Evolutionary conservation across 2,329 filamentous ascomycete species (phyloP).

Genomic region (Plenodomus lindquistii): DNA sequence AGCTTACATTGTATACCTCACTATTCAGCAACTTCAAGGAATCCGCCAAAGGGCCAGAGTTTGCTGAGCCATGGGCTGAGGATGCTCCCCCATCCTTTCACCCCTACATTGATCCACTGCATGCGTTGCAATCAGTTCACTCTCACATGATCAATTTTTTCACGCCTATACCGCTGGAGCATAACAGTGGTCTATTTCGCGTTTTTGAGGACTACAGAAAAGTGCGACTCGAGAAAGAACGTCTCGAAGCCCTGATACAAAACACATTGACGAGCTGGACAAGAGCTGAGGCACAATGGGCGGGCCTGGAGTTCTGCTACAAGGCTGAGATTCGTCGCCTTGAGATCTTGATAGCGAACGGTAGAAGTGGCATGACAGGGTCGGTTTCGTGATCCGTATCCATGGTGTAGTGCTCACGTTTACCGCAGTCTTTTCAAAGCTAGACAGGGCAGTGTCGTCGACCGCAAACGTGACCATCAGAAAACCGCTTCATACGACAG

Average conservation of each 20-base stretch:
- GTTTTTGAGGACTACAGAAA: constrained; percentile 49
- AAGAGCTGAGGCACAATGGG: constrained; percentile 37
- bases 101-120: constrained; percentile 28
- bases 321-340: constrained; percentile 50
- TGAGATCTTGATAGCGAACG: constrained; percentile 49
- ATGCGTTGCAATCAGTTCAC: constrained; percentile 29
- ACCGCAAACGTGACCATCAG: constrained; percentile 29
- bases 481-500: constrained; percentile 18
- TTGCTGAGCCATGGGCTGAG: constrained; percentile 34
- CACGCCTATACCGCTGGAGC: constrained; percentile 29
- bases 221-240: constrained; percentile 40
- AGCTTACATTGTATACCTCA: constrained; percentile 47
- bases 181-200: constrained; percentile 47
- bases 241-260: constrained; percentile 29
- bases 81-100: constrained; percentile 14
- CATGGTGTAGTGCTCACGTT: constrained; percentile 4
- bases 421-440: constrained; percentile 43
- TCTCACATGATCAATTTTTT: constrained; percentile 28
- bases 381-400: constrained; percentile 5
- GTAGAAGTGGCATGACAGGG: constrained; percentile 47
- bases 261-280: constrained; percentile 31
- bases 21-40: constrained; percentile 31
- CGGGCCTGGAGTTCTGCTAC: constrained; percentile 40
- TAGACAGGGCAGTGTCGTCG: constrained; percentile 47
- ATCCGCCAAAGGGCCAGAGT: constrained; percentile 22